These are phyloP conservation scores for Oryza punctata DNA, from an alignment of 176 grass and related monocot species.

Conservation along the genomic window DNA sequence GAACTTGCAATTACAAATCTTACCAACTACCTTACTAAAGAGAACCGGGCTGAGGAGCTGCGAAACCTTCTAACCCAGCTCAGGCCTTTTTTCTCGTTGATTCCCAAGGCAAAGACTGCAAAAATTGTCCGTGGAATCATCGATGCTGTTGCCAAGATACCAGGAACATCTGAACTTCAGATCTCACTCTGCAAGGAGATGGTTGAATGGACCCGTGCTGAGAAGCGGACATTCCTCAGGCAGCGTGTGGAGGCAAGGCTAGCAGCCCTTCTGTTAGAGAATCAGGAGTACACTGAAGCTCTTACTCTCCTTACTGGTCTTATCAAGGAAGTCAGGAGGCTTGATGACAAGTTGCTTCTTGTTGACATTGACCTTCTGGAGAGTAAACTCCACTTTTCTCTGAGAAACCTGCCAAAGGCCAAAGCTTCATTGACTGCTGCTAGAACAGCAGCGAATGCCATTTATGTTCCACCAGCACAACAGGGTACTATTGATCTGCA, in stretches of 20 bases:
- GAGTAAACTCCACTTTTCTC: slow-evolving; percentile 90
- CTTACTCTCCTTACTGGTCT: slow-evolving; percentile 69
- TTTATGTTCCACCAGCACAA: slow-evolving; percentile 85
- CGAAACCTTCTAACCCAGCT: slow-evolving; percentile 81
- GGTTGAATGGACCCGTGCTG: slow-evolving; percentile 83
- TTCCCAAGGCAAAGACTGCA: slow-evolving; percentile 91
- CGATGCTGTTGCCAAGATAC: slow-evolving; percentile 83
- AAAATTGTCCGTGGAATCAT: slow-evolving; percentile 84
- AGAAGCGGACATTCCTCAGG: slow-evolving; percentile 83
- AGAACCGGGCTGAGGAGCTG: slow-evolving; percentile 70
- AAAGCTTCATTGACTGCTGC: slow-evolving; percentile 87
- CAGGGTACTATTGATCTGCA: slow-evolving; percentile 94
- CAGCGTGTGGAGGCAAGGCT: slow-evolving; percentile 87
- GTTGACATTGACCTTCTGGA: slow-evolving; percentile 94
- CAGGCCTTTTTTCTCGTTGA: slow-evolving; percentile 72
- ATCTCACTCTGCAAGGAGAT: slow-evolving; percentile 92
- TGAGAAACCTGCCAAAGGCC: slow-evolving; percentile 85
- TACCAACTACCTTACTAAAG: slow-evolving; percentile 73
- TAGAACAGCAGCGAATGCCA: slow-evolving; percentile 88
- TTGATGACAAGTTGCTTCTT: slow-evolving; percentile 88
- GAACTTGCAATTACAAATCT: slow-evolving; percentile 82
- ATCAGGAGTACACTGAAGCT: slow-evolving; percentile 77
- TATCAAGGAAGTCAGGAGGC: slow-evolving; percentile 88
- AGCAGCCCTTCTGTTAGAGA: slow-evolving; percentile 75
- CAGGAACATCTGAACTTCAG: slow-evolving; percentile 70